Evolutionary conservation across 345 rosid species (phyloP), one percentile per base, ranked within the genome.

Genomic region (Camelina hispida): DNA sequence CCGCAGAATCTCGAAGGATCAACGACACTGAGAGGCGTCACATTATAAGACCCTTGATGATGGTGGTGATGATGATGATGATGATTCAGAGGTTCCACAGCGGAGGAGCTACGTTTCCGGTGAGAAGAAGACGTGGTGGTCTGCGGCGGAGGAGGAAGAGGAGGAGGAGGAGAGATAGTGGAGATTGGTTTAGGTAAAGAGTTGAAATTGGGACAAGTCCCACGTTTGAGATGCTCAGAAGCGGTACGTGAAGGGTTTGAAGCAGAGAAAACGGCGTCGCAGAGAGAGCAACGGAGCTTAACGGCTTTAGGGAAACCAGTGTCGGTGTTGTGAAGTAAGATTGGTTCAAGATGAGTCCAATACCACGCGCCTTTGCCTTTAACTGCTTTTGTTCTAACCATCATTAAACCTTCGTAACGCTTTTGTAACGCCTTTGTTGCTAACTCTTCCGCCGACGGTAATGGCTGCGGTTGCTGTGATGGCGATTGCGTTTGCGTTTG

Each of bases 281-380:
- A 96, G 12, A 96, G 75, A 43, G 97, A 86, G 62, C 99, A 96
- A 46, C 97, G 88, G 79, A 96, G 99, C 81, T 91, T 96, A 14
- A 93, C 99, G 15, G 98, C 96, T 74, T 93, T 89, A 30, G 99
- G 93, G 15, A 93, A 85, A 18, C 91, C 91, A 46, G 97, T 91
- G 61, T 93, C 99, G 70, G 89, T 73, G 94, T 87, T 87, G 71
- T 85, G 95, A 5, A 96, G 82, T 34, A 96, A 51, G 71, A 93
- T 70, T 68, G 99, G 99, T 74, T 96, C 99, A 43, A 96, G 87
- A 78, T 96, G 97, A 59, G 82, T 87, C 99, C 99, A 96, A 78
- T 96, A 96, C 99, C 99, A 96, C 47, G 98, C 99, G 70, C 99
- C 98, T 84, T 96, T 96, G 12, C 99, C 99, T 76, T 89, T 93